Base-by-base conservation (phyloP, 2,329 filamentous ascomycete genomes). In the Neofusicoccum laricinum region DNA sequence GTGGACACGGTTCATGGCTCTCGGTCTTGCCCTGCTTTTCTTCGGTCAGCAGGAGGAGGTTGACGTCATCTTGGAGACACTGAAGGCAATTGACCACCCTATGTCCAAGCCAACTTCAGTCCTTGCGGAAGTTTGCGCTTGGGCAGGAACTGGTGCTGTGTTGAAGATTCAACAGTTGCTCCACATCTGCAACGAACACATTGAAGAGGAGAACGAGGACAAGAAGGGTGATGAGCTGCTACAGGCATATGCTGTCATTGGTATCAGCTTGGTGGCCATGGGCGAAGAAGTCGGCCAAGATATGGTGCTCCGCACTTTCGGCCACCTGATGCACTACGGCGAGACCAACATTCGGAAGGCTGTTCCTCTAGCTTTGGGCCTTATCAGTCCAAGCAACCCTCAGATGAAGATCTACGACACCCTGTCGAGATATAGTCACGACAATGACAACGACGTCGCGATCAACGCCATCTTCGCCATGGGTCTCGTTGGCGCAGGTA, bases 391-490 rank as follows among this genome's bases (percentile, higher is more conserved):
- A 12, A 97, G 93, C 81, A 99, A 99, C 81, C 95, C 95, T 11
- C 96, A 99, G 77, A 99, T 99, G 94, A 99, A 98, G 84, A 91
- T 99, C 53, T 99, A 99, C 81, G 95, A 99, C 77, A 99, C 95
- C 0, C 84, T 99, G 11, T 99, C 95, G 59, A 86, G 95, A 74
- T 99, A 99, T 85, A 96, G 91, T 68, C 95, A 99, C 85, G 95
- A 99, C 81, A 99, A 95, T 70, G 95, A 99, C 80, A 96, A 94
- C 67, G 95, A 99, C 73, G 95, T 99, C 51, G 95, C 95, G 43
- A 91, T 99, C 78, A 99, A 98, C 75, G 93, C 95, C 72, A 99
- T 99, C 75, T 99, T 99, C 74, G 93, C 95, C 70, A 99, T 99
- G 95, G 95, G 95, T 79, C 89, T 99, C 65, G 85, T 97, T 41